phyloP scores from a whole-genome alignment of 139 green algal genomes.

The Diplosphaera chodatii region DNA sequence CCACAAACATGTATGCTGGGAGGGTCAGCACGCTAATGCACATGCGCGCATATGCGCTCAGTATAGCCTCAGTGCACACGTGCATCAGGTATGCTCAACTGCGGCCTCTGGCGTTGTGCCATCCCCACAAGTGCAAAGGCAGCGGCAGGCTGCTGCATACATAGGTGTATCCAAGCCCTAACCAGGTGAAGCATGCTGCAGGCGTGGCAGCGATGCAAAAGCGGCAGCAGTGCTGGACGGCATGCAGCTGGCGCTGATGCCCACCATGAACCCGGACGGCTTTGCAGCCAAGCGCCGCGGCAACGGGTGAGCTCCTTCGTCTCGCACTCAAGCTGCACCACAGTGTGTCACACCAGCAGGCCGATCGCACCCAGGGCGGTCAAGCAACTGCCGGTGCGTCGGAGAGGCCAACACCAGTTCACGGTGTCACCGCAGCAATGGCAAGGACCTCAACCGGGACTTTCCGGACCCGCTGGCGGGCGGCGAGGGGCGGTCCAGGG shows the following conservation, averaged over 20 bases:
- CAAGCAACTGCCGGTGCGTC: too few species aligned
- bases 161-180: too few species aligned
- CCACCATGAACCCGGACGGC: conserved; percentile 85
- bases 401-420: too few species aligned
- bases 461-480: conserved; percentile 73
- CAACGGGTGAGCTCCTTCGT: conserved; percentile 68
- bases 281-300: conserved; percentile 42
- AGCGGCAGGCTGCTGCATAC: too few species aligned
- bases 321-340: not conserved
- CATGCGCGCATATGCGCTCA: too few species aligned
- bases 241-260: conserved; percentile 66
- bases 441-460: conserved; percentile 83
- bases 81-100: too few species aligned
- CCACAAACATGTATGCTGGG: too few species aligned
- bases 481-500: not conserved
- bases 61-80: too few species aligned
- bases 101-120: too few species aligned
- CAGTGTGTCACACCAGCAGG: not conserved
- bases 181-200: not conserved
- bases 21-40: too few species aligned
- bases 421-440: conserved; percentile 14
- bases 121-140: too few species aligned
- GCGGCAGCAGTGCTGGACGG: conserved; percentile 44
- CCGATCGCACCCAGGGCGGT: not conserved
- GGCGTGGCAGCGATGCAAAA: conserved; percentile 10